A percentile compares a stretch with the other conserved stretches of the same genome.
Evolutionary conservation across 2,329 filamentous ascomycete genomes (phyloP).

Genomic region (Scortechinia acanthostroma): DNA sequence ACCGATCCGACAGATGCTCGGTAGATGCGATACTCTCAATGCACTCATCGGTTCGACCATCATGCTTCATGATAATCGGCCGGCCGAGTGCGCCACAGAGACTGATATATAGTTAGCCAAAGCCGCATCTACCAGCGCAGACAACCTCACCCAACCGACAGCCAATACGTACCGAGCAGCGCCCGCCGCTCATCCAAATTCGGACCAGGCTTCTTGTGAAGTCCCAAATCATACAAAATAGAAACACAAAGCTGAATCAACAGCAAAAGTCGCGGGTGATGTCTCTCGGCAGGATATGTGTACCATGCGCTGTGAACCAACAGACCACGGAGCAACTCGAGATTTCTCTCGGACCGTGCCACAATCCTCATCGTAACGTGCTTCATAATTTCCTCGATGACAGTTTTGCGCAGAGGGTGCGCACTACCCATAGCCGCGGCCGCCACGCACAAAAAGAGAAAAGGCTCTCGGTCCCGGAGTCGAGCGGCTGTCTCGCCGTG

Average conservation of each 20-base stretch:
- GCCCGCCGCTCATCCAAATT: constrained; percentile 10
- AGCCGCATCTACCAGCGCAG: constrained; percentile 3
- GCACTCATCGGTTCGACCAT: constrained; percentile 7
- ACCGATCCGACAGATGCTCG: constrained; percentile 8
- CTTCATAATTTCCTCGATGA: constrained; percentile 12
- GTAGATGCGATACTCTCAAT: constrained; percentile 6
- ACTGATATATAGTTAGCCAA: neutral
- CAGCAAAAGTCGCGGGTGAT: constrained; percentile 12
- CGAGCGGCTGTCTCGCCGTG: constrained; percentile 8
- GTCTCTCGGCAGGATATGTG: constrained; percentile 11
- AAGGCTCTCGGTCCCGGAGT: constrained; percentile 8
- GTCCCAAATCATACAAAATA: constrained; percentile 9
- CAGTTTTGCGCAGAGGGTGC: constrained; percentile 9
- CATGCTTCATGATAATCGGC: neutral
- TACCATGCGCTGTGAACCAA: constrained; percentile 13
- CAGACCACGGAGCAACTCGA: constrained; percentile 12
- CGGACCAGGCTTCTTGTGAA: constrained; percentile 8
- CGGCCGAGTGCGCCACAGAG: neutral
- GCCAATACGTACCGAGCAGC: constrained; percentile 11
- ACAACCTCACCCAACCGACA: constrained; percentile 10
- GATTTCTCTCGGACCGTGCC: constrained; percentile 11
- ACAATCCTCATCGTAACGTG: constrained; percentile 11
- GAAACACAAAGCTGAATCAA: constrained; percentile 12
- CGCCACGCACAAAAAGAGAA: constrained; percentile 11
- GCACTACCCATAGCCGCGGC: constrained; percentile 10